A percentile compares a stretch with the other conserved stretches of the same genome.
Evolutionary conservation across 1,139 yeast species (phyloP).

Genomic region (Kluyveromyces sp.): DNA sequence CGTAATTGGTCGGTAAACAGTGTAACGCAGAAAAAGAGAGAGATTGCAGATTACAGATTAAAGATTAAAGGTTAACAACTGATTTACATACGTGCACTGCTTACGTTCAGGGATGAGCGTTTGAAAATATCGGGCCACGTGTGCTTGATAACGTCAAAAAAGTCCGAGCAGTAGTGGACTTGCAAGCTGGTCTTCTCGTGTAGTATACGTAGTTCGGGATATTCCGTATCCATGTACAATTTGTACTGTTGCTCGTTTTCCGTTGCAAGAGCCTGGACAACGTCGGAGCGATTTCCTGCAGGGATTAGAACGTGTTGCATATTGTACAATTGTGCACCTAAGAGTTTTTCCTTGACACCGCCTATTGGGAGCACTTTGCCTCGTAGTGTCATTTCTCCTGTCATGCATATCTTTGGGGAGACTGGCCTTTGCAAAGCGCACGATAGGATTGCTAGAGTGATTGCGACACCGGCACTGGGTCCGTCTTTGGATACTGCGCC

Average conservation of each 20-base stretch:
- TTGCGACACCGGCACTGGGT: constrained; percentile 89
- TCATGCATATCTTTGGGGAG: constrained; percentile 72
- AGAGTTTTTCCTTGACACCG: constrained; percentile 74
- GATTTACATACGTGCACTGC: not conserved
- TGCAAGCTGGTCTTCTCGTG: constrained; percentile 1
- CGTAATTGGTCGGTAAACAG: no score
- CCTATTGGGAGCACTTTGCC: constrained; percentile 88
- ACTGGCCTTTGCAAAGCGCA: constrained; percentile 61
- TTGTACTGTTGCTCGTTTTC: constrained; percentile 3
- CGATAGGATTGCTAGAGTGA: constrained; percentile 74
- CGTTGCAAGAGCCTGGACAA: constrained; percentile 41
- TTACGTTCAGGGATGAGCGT: not conserved
- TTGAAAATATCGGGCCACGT: constrained; percentile 3
- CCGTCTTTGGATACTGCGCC: constrained; percentile 89
- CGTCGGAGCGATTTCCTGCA: constrained; percentile 58
- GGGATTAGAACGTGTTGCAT: constrained; percentile 61
- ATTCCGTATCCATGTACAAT: not conserved
- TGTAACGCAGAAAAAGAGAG: no score
- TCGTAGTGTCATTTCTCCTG: constrained; percentile 84
- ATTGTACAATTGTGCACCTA: constrained; percentile 77
- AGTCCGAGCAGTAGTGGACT: constrained; percentile 4
- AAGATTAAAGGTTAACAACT: no score
- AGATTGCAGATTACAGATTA: no score
- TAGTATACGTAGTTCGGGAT: constrained; percentile 1
- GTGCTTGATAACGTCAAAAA: constrained; percentile 2